These are phyloP conservation scores for Ramalina intermedia DNA, from an alignment of 495 filamentous ascomycete genomes.

Conservation along the genomic window DNA sequence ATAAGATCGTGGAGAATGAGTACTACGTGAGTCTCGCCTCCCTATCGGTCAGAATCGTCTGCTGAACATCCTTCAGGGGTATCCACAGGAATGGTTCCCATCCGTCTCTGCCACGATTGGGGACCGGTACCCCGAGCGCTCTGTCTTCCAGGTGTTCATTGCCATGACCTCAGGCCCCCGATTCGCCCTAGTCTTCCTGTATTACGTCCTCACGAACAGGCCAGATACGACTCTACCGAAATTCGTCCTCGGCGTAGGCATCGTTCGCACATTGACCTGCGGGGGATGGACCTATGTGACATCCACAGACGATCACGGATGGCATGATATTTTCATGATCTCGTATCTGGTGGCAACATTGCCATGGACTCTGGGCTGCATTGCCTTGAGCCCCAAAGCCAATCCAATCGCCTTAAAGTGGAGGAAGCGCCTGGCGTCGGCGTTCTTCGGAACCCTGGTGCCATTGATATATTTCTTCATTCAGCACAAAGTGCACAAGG, in stretches of 20 bases:
- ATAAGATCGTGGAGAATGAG: slow-evolving; percentile 96
- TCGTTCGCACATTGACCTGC: slow-evolving; percentile 85
- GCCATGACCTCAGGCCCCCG: slow-evolving; percentile 91
- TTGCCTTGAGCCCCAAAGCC: slow-evolving; percentile 65
- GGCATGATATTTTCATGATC: slow-evolving; percentile 99
- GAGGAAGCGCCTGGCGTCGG: slow-evolving; percentile 65
- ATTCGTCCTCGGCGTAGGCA: slow-evolving; percentile 61
- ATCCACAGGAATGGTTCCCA: slow-evolving; percentile 97
- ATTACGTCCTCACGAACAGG: slow-evolving; percentile 76
- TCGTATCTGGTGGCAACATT: slow-evolving; percentile 89
- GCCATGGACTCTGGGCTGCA: slow-evolving; percentile 88
- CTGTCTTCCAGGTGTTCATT: slow-evolving; percentile 93
- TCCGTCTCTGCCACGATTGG: slow-evolving; percentile 98
- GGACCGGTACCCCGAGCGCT: slow-evolving; percentile 92
- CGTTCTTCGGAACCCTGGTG: slow-evolving; percentile 83
- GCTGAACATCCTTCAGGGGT: slow-evolving; percentile 39
- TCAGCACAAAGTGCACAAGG: slow-evolving; percentile 93
- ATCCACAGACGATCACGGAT: slow-evolving; percentile 94
- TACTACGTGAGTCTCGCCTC: slow-evolving; percentile 47
- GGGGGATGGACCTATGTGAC: slow-evolving; percentile 99
- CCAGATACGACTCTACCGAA: slow-evolving; percentile 65
- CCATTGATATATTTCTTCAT: slow-evolving; percentile 95
- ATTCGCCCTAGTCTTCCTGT: slow-evolving; percentile 81
- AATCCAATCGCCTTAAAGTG: slow-evolving; percentile 78
- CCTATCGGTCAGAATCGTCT: neutral